Evolutionary conservation across 169 alveolate genomes (phyloP), one percentile per base, ranked within the genome.

Genomic region (Plasmodium gonderi): DNA sequence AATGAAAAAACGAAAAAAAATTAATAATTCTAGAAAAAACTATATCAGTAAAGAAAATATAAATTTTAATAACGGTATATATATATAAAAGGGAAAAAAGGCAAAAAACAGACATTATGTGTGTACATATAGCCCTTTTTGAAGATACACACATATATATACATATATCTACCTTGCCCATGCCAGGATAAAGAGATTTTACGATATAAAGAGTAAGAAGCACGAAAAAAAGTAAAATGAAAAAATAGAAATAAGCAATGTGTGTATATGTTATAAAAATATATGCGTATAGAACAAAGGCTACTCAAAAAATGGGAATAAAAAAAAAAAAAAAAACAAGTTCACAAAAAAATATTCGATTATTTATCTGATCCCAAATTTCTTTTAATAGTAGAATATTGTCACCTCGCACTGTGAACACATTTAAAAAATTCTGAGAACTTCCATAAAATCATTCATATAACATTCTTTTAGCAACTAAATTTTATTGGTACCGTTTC

Each of bases 401-500:
- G 11, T 60, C 72, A 60, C 26, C 26, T 60, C 38, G 38, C 26
- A n/a, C 31, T 60, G 36, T 23, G 26, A 20, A 4, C 0, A 60
- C 72, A 20, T 36, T 60, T 23, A 60, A 60, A 60, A 60, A 60
- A 60, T 60, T 60, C 72, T 29, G 72, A n/a, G 38, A 60, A 23
- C 40, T 12, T 29, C 38, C 72, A 11, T 60, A 60, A 60, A 14
- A 29, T 60, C 17, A 14, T 1, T 60, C 33, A 60, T 29, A 4
- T 60, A 7, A 60, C 17, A 60, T 60, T 76, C 0, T 17, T n/a
- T 76, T 26, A 76, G 60, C 40, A 23, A 40, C 78, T 74, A 20
- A 8, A 23, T 12, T 85, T 83, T 85, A 85, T 85, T 31, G 92
- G 87, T 23, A 85, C 45, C 14, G 83, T 85, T 75, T 85, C 92